phyloP scores from a whole-genome alignment of 768 basidiomycete genomes.

The Boletales sp. region DNA sequence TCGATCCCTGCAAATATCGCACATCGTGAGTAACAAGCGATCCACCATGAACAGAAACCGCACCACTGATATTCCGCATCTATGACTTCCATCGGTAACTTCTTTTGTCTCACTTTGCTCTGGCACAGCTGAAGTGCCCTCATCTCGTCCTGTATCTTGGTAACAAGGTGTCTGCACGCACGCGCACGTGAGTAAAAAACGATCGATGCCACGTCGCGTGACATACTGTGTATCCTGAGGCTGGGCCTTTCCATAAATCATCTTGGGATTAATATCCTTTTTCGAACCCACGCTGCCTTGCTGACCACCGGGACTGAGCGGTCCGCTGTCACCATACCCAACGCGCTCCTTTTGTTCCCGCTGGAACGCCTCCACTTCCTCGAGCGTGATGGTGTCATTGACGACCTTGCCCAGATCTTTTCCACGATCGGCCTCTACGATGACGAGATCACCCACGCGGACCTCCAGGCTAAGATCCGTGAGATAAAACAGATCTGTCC shows the following conservation, averaged over 20 bases:
- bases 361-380: slow-evolving; percentile 90
- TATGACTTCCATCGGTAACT: slow-evolving; percentile 96
- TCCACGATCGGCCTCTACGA: slow-evolving; percentile 95
- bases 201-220: neutral
- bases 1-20: slow-evolving; percentile 93
- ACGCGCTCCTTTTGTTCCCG: slow-evolving; percentile 66
- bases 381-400: slow-evolving; percentile 85
- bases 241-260: slow-evolving; percentile 88
- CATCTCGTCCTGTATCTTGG: slow-evolving; percentile 86
- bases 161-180: slow-evolving; percentile 59
- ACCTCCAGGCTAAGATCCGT: slow-evolving; percentile 65
- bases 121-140: slow-evolving; percentile 91
- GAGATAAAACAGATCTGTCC: slow-evolving; percentile 92
- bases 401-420: slow-evolving; percentile 90
- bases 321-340: slow-evolving; percentile 39
- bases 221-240: slow-evolving; percentile 78
- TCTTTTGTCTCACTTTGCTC: slow-evolving; percentile 89
- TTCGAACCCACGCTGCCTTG: slow-evolving; percentile 42
- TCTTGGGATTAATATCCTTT: slow-evolving; percentile 96
- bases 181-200: slow-evolving; percentile 8
- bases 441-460: slow-evolving; percentile 85
- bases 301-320: slow-evolving; percentile 47
- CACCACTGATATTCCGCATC: slow-evolving; percentile 99
- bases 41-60: too few relatives aligned
- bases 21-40: slow-evolving; percentile 1